These are phyloP conservation scores for Pleurozium schreberi DNA, from an alignment of 225 moss, liverwort and hornwort species.

Conservation along the genomic window DNA sequence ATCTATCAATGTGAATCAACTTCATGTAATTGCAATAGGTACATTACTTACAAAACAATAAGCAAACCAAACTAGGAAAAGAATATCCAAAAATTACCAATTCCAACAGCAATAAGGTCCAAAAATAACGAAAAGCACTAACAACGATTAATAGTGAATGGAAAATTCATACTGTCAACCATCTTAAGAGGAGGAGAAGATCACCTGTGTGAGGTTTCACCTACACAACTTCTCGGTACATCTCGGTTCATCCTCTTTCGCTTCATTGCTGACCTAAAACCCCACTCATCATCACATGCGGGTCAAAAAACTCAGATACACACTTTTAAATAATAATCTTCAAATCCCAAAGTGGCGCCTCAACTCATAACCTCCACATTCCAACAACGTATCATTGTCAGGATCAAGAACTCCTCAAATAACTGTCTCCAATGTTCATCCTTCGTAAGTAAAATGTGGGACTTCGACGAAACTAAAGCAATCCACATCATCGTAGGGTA, in stretches of 20 bases:
- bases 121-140: neutral
- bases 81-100: neutral
- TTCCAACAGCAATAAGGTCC: neutral
- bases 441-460: neutral
- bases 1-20: too few relatives aligned
- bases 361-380: neutral
- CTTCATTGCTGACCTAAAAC: neutral
- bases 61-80: neutral
- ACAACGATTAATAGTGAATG: too few relatives aligned
- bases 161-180: too few relatives aligned
- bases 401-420: neutral
- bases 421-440: neutral
- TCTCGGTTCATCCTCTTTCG: too few relatives aligned
- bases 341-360: neutral
- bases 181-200: neutral
- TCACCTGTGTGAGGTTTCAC: neutral
- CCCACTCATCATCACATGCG: neutral
- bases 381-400: neutral
- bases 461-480: neutral
- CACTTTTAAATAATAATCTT: neutral
- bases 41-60: neutral
- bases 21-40: too few relatives aligned
- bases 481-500: neutral
- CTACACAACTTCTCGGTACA: too few relatives aligned
- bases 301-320: neutral